phyloP scores from a whole-genome alignment of 1,284 basidiomycete genomes.

The Cryptococcus maquisensis region DNA sequence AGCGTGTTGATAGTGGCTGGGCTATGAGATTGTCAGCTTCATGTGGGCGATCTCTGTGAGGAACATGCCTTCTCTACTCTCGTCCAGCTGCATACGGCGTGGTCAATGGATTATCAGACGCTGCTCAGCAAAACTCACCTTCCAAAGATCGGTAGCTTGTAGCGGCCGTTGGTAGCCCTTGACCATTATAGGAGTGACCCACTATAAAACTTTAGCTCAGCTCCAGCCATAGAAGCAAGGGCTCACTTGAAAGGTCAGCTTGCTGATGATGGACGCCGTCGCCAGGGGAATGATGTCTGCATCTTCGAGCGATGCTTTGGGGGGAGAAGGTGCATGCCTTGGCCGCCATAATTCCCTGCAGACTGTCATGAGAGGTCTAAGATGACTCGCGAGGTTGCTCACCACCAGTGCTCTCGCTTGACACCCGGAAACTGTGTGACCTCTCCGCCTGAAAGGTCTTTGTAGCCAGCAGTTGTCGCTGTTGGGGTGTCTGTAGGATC shows the following conservation, averaged over 20 bases:
- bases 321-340: slow-evolving; percentile 50
- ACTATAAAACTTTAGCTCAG: slow-evolving; percentile 58
- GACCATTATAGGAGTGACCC: slow-evolving; percentile 69
- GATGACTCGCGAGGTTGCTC: slow-evolving; percentile 40
- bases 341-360: slow-evolving; percentile 57
- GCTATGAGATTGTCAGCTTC: slow-evolving; percentile 72
- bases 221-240: slow-evolving; percentile 51
- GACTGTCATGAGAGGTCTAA: slow-evolving; percentile 59
- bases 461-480: neutral
- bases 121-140: slow-evolving; percentile 57
- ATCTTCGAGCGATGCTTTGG: slow-evolving; percentile 56
- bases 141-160: slow-evolving; percentile 79
- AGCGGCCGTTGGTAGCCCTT: slow-evolving; percentile 63
- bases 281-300: slow-evolving; percentile 56
- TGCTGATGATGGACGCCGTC: slow-evolving; percentile 56
- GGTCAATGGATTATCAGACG: slow-evolving; percentile 59
- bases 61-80: slow-evolving; percentile 46
- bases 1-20: slow-evolving; percentile 79
- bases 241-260: slow-evolving; percentile 56
- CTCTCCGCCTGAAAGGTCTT: slow-evolving; percentile 21
- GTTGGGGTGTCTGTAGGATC: no score
- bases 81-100: slow-evolving; percentile 32
- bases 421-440: slow-evolving; percentile 22
- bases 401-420: slow-evolving; percentile 42
- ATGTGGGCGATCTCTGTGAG: slow-evolving; percentile 66